Evolutionary conservation across 2,329 filamentous ascomycete species (phyloP), one percentile per base, ranked within the genome.

Genomic region (Didymella glomerata): DNA sequence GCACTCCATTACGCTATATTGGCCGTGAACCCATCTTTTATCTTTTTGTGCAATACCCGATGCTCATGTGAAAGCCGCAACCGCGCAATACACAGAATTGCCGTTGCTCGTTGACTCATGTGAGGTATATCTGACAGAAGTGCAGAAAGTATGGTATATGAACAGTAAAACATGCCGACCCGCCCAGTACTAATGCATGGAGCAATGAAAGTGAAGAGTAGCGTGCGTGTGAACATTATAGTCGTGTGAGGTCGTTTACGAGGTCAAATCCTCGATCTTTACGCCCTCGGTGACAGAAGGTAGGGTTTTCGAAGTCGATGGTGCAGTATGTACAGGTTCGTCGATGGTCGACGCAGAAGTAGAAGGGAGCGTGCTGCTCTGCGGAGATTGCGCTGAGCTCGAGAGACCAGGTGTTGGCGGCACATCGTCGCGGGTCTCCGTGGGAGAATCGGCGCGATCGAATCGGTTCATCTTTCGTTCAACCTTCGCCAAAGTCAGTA

Each of bases 381-480:
- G 86, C 1, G 88, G 88, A 63, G 87, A 90, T 71, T 90, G 90
- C 38, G 86, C 85, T 67, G 89, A 88, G 66, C 85, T 88, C 2
- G 88, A 90, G 53, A 91, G 82, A 1, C 90, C 90, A 9, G 88
- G 85, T 0, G 84, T 83, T 10, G 82, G 80, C 52, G 87, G 83
- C 18, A 52, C 66, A 10, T 70, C 67, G 36, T 65, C 69, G 48
- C 66, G 65, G 25, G 66, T 65, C 45, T 69, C 66, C 0, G 67
- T 69, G 8, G 70, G 67, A 22, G 68, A 69, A 51, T 77, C 71
- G 34, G 69, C 64, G 30, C 69, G 69, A 42, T 77, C 74, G 57
- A 77, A 78, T 41, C 77, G 76, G 63, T 80, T 77, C 80, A 83
- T 80, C 67, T 81, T 81, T 71, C 81, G 81, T 62, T 83, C 81